These are phyloP conservation scores for Sugiyamaella smithiae DNA, from an alignment of 805 yeast species.

Conservation along the genomic window DNA sequence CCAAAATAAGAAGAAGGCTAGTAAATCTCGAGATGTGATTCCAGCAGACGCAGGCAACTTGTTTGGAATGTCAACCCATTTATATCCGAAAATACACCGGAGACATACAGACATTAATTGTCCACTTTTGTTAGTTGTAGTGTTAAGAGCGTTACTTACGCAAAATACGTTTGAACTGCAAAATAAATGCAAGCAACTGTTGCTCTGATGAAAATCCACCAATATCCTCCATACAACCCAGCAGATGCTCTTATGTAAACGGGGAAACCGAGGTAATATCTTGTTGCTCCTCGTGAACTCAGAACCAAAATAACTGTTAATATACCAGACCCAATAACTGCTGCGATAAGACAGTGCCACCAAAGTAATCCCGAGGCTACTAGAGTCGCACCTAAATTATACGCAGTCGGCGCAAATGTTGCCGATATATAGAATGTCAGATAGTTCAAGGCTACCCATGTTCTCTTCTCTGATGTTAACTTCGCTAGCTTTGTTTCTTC, in stretches of 20 bases:
- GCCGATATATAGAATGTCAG: neutral
- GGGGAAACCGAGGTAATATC: neutral
- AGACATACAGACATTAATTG: neutral
- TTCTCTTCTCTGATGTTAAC: neutral
- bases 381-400: neutral
- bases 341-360: neutral
- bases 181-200: neutral
- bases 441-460: conserved; percentile 1
- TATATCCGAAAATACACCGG: neutral
- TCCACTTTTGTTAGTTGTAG: neutral
- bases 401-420: neutral
- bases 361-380: neutral
- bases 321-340: neutral
- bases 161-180: conserved; percentile 1
- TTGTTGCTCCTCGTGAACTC: neutral
- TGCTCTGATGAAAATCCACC: neutral
- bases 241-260: neutral
- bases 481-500: neutral
- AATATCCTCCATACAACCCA: conserved; percentile 1
- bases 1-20: conserved; percentile 2
- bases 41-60: neutral
- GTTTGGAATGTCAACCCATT: neutral
- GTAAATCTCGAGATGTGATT: neutral
- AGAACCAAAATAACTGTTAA: neutral
- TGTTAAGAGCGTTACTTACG: neutral